Evolutionary conservation across 495 filamentous ascomycete genomes (phyloP), one percentile per base, ranked within the genome.

Genomic region (Talaromyces adpressus): DNA sequence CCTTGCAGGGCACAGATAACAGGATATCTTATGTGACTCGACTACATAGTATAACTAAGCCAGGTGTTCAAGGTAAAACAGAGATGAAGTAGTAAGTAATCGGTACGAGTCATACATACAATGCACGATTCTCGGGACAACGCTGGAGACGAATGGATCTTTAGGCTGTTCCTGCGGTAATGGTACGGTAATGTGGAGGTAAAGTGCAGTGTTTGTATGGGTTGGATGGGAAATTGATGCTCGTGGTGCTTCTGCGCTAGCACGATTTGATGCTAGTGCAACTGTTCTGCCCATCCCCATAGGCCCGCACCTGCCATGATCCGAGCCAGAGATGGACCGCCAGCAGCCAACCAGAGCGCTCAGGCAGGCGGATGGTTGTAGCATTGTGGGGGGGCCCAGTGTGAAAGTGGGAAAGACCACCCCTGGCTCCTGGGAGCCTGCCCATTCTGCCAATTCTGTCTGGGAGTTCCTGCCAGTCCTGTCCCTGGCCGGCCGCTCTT

Each of bases 261-360:
- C 32, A 34, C 56, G 29, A 36, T 18, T 58, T 58, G 56, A 58
- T 58, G 56, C 56, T 58, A 32, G 56, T 12, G 56, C 27, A 3
- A 5, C 29, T 18, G 9, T 12, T 32, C 16, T 25, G 12, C 29
- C 11, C 27, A 58, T 36, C 27, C 30, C 56, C 56, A 58, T 58
- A 58, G 56, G 56, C 56, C 56, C 30, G 56, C 56, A 58, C 27
- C 56, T 32, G 56, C 56, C 56, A 58, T 58, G 56, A 58, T 58
- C 30, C 56, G 56, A 58, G 30, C 56, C 25, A 54, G 14, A 29
- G 14, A 14, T 36, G 56, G 32, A 14, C 32, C 14, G 56, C 29
- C 32, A 34, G 0, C 58, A 45, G 58, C 58, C 39, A 47, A 60
- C 30, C 36, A 41, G 23, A 11, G 29, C 16, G 16, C 16, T 23